phyloP scores from a whole-genome alignment of 140 eudicot species.

The Flaveria floridana region DNA sequence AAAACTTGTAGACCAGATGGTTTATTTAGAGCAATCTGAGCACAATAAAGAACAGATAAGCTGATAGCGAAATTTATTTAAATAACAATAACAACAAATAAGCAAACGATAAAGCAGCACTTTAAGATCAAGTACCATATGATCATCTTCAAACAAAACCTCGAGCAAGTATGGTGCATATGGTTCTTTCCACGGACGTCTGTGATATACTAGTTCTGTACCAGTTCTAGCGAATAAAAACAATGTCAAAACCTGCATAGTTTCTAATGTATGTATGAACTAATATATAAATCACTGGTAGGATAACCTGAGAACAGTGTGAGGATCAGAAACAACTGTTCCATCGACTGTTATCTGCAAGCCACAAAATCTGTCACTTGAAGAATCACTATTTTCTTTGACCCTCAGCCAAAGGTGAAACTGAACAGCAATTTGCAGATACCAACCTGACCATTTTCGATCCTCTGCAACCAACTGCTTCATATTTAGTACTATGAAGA shows the following conservation, averaged over 20 bases:
- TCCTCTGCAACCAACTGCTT: slow-evolving; percentile 94
- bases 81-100: not conserved
- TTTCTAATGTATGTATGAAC: not conserved
- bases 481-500: slow-evolving; percentile 32
- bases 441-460: slow-evolving; percentile 74
- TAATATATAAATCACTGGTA: not conserved
- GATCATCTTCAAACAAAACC: slow-evolving; percentile 77
- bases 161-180: slow-evolving; percentile 75
- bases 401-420: slow-evolving; percentile 20
- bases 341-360: slow-evolving; percentile 69
- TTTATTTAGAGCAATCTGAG: slow-evolving; percentile 84
- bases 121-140: slow-evolving; percentile 53
- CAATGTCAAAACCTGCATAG: slow-evolving; percentile 1
- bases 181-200: slow-evolving; percentile 92
- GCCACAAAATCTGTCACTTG: slow-evolving; percentile 27
- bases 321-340: slow-evolving; percentile 50
- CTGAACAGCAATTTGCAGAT: slow-evolving; percentile 13
- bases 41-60: slow-evolving; percentile 18
- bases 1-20: slow-evolving; percentile 95
- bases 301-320: slow-evolving; percentile 54
- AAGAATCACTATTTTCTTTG: slow-evolving; percentile 26
- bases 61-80: not conserved
- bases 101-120: not conserved
- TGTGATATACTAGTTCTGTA: slow-evolving; percentile 61
- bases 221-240: slow-evolving; percentile 45